Base-by-base conservation (phyloP, 2,329 filamentous ascomycete species). In the Talaromyces sp. region DNA sequence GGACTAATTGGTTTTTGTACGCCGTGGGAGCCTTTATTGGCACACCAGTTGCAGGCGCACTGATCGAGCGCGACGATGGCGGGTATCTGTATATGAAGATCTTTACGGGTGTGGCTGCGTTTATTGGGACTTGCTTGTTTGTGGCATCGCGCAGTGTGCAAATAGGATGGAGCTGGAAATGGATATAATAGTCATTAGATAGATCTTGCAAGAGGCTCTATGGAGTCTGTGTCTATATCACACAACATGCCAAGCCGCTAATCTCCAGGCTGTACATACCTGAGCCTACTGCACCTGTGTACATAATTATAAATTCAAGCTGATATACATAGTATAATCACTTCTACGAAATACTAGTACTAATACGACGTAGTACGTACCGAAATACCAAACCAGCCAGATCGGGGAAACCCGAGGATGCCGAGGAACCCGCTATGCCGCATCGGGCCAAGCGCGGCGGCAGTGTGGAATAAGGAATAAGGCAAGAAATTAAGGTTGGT, bases 1-100 rank as follows among this genome's bases (percentile, higher is more conserved):
- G 66, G 9, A 70, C 68, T 4, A 64, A 63, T 10, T 72, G 65
- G 53, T 65, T 65, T 6, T 44, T 72, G 8, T 64, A 66, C 4
- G 65, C 64, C 53, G 33, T 72, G 15, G 68, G 68, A 1, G 67
- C 65, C 0, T 59, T 72, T 7, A 63, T 58, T 10, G 67, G 59
- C 1, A 67, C 71, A 10, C 69, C 68, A 1, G 69, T 71, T 32
- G 70, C 69, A 0, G 70, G 70, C 2, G 63, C 61, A 11, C 63
- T 72, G 22, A 44, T 55, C 33, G 27, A 47, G 36, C 28, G 17
- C 15, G 22, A 49, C 19, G 25, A 36, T 30, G 60, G 60, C 7
- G 57, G 67, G 11, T 80, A 75, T 59, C 65, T 78, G 2, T 77
- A 77, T 11, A 71, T 78, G 13, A 76, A 79, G 66, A 68, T 78